Base-by-base conservation (phyloP, 169 alveolate species). In the Besnoitia besnoiti region DNA sequence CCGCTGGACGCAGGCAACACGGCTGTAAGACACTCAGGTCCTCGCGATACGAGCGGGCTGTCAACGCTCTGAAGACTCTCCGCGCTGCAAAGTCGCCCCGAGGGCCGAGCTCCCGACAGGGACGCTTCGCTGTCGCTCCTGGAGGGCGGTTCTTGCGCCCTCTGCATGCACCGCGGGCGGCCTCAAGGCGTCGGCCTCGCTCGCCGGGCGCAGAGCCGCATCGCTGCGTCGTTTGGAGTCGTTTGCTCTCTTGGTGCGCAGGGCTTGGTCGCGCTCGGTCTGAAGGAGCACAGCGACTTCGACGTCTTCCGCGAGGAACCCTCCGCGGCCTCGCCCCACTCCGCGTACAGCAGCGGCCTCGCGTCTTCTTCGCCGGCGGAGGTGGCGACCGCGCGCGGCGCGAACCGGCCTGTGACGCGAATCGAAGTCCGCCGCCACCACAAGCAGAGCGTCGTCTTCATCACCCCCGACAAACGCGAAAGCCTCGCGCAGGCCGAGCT, bases 401-500 rank as follows among this genome's bases (percentile, higher is more conserved):
- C 51, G 44, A 75, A 37, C 35, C 77, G 84, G 59, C 85, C 75
- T 7, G 44, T 92, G 1, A 85, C 92, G 24, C 33, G 46, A 85
- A 49, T 92, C 39, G 87, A 84, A 44, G 92, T 92, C 49, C 61
- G 47, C 85, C 62, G 84, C 61, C 75, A 61, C 46, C 94, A 92
- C 87, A 59, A 44, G 40, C 94, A 92, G 46, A 67, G 42, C 49
- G 62, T 92, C 59, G 12, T 49, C 24, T 92, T 82, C 89, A 37
- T 92, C 0, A 35, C 82, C 30, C 89, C 92, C 14, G 44, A 59
- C 47, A 24, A 59, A 44, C 51, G 51, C 10, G 85, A 33, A 27
- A 2, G 51, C 51, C 89, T 67, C 42, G 47, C 21, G 12, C 96
- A 98, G 93, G 98, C 99, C 61, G 99, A 99, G 92, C 95, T 99